Conservation (phyloP, 257 asterid species). For the Plantago ovata region DNA sequence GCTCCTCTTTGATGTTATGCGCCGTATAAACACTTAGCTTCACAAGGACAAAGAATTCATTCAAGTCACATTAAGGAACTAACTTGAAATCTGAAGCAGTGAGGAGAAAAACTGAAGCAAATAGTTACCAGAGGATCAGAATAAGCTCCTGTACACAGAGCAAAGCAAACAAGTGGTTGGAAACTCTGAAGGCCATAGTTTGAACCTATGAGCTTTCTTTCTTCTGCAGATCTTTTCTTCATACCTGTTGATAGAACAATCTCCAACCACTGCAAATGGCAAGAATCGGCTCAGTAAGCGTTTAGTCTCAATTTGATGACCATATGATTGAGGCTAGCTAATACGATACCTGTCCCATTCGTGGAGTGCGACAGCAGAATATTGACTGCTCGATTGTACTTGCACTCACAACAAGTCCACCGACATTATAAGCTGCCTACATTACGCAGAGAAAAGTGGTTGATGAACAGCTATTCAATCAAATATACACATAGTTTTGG, state of each 20-base stretch:
- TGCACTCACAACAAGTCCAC: slow-evolving; percentile 48
- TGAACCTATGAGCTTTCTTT: slow-evolving; percentile 38
- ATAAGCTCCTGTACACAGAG: slow-evolving; percentile 52
- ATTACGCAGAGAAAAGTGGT: slow-evolving; percentile 24
- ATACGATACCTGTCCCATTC: slow-evolving; percentile 46
- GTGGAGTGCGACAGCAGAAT: slow-evolving; percentile 46
- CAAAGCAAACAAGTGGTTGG: slow-evolving; percentile 56
- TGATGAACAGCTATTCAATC: background rate
- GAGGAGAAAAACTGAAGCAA: slow-evolving; percentile 5
- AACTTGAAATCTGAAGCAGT: background rate
- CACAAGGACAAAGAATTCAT: slow-evolving; percentile 3
- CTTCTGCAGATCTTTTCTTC: slow-evolving; percentile 51
- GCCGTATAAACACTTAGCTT: slow-evolving; percentile 55
- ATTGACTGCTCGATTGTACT: slow-evolving; percentile 57
- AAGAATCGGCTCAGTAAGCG: background rate
- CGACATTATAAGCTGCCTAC: slow-evolving; percentile 63
- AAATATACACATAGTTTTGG: background rate
- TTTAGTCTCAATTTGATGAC: background rate
- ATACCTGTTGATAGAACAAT: slow-evolving; percentile 49
- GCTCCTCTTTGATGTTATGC: slow-evolving; percentile 38
- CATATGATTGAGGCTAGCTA: background rate
- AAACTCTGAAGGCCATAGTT: slow-evolving; percentile 38
- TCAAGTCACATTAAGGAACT: background rate
- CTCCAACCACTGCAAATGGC: slow-evolving; percentile 50
- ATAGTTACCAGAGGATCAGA: slow-evolving; percentile 55